phyloP scores from a whole-genome alignment of 2,329 filamentous ascomycete genomes.

The Aspergillus vadensis region DNA sequence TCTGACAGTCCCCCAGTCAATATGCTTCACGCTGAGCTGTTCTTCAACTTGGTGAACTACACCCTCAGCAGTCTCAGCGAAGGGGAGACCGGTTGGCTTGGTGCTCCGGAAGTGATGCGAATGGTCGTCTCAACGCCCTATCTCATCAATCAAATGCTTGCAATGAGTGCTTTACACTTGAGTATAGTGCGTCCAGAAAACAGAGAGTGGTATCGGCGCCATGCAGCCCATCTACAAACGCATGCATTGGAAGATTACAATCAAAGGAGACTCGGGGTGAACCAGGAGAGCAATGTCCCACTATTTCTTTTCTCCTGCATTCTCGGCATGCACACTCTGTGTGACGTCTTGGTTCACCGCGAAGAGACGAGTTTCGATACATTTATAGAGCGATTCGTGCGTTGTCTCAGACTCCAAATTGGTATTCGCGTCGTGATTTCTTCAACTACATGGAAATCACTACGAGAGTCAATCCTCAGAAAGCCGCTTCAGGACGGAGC shows the following conservation, averaged over 20 bases:
- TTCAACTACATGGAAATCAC: constrained; percentile 14
- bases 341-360: constrained; percentile 49
- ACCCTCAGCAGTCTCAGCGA: constrained; percentile 4
- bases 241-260: constrained; percentile 25
- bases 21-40: constrained; percentile 34
- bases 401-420: constrained; percentile 29
- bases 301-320: constrained; percentile 26
- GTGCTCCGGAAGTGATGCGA: constrained; percentile 9
- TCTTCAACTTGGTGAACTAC: constrained; percentile 28
- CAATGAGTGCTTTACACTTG: constrained; percentile 49
- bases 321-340: constrained; percentile 46
- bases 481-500: constrained; percentile 9
- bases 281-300: constrained; percentile 20
- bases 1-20: constrained; percentile 25
- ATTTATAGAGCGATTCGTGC: constrained; percentile 31
- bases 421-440: constrained; percentile 26
- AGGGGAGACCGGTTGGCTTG: neutral
- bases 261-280: constrained; percentile 8
- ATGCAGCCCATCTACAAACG: constrained; percentile 42
- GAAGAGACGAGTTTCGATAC: constrained; percentile 38
- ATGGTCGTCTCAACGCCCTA: constrained; percentile 38
- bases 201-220: constrained; percentile 29
- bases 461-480: constrained; percentile 18
- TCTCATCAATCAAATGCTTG: constrained; percentile 52
- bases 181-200: constrained; percentile 41